Evolutionary conservation across 495 filamentous ascomycete species (phyloP).

Genomic region (Paragyromitra xinjiangensis): DNA sequence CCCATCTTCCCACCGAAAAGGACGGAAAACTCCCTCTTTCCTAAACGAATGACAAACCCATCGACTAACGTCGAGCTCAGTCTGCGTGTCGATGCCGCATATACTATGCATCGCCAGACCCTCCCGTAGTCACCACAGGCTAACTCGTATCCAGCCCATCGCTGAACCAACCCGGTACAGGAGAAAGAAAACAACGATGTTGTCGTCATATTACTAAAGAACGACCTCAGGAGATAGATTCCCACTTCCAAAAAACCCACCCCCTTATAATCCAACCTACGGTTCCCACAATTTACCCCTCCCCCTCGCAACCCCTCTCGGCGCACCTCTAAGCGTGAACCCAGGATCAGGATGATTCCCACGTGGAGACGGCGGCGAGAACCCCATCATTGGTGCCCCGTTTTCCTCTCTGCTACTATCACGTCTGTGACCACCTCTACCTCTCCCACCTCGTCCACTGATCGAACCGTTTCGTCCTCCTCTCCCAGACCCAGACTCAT

Average conservation of each 20-base stretch:
- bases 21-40: too few species aligned
- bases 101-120: too few species aligned
- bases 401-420: slow-evolving; percentile 38
- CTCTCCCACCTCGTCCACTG: slow-evolving; percentile 20
- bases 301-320: slow-evolving; percentile 55
- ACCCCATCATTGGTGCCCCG: neutral
- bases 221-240: neutral
- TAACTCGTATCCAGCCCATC: neutral
- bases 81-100: too few species aligned
- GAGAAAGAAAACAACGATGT: neutral
- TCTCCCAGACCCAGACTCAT: slow-evolving; percentile 29
- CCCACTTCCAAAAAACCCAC: neutral
- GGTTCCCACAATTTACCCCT: slow-evolving; percentile 56
- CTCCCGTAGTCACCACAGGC: too few species aligned
- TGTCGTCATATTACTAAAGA: neutral
- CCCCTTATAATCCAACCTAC: slow-evolving; percentile 11
- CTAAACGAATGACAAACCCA: too few species aligned
- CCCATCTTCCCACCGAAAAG: too few species aligned
- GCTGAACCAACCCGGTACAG: neutral
- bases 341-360: slow-evolving; percentile 19
- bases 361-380: slow-evolving; percentile 1
- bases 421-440: slow-evolving; percentile 35
- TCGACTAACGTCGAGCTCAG: too few species aligned
- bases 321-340: slow-evolving; percentile 46
- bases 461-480: slow-evolving; percentile 23